Evolutionary conservation across 75 land plant species (phyloP), one percentile per base, ranked within the genome.

Genomic region (Isoetes taiwanensis): DNA sequence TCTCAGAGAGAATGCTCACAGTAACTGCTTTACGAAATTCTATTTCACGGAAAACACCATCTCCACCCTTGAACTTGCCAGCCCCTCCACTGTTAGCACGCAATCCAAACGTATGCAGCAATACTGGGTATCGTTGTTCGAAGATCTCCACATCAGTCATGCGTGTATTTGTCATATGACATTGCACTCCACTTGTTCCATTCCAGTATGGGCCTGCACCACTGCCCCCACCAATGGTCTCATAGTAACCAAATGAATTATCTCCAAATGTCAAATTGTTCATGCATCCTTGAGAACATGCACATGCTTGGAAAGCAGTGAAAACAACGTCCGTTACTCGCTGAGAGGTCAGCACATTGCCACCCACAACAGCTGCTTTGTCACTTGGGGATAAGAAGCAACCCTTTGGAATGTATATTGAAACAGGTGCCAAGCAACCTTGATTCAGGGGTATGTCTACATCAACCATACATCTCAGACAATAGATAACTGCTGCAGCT

Each of bases 201-300:
- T 78, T 52, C 99, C 96, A 94, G 12, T 66, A 64, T 0, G 96
- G 99, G 21, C 99, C 96, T 1, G 90, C 99, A 17, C 96, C 99
- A 62, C 84, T 69, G 12, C 99, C 99, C 4, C 99, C 99, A 29
- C 85, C 99, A 61, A 88, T 94, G 6, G 99, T 94, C 55, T 94
- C 99, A 65, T 94, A 94, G 40, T 94, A 94, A 16, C 99, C 96
- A 67, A 94, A 88, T 2, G 82, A 80, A 12, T 69, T 58, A 35
- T 94, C 96, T 4, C 99, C 99, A 69, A 94, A 88, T 0, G 99
- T 94, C 42, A 94, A 73, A 61, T 94, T 94, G 52, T 94, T 94
- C 96, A 94, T 94, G 61, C 96, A 94, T 12, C 96, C 98, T 55
- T 94, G 96, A n/a, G 99, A 88, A 57, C 99, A 94, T 28, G 99